These are phyloP conservation scores for Margaritispora aquatica DNA, from an alignment of 495 filamentous ascomycete genomes.

Conservation along the genomic window DNA sequence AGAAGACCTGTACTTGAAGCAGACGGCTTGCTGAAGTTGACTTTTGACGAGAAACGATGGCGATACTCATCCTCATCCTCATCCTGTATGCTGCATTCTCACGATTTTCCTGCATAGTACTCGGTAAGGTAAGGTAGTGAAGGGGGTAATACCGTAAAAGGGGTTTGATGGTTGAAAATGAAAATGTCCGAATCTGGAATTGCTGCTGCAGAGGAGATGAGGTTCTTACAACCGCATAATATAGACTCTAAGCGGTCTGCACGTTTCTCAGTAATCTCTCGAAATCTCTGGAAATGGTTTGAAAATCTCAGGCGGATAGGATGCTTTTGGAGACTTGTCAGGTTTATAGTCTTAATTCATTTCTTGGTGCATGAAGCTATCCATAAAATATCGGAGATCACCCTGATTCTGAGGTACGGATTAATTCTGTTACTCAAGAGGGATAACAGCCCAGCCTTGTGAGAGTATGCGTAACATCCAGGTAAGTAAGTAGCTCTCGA, in stretches of 20 bases:
- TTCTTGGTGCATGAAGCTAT: neutral
- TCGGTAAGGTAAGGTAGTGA: neutral
- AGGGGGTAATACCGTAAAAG: neutral
- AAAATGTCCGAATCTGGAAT: neutral
- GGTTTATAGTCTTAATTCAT: neutral
- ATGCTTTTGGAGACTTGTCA: neutral
- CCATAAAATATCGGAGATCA: neutral
- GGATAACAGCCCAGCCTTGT: neutral
- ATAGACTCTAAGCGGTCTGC: neutral
- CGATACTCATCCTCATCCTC: too few species aligned
- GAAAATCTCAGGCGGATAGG: neutral
- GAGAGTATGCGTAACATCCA: neutral
- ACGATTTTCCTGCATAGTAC: neutral
- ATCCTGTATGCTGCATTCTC: neutral
- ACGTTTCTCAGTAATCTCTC: neutral
- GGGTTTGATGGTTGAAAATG: neutral
- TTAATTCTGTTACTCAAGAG: neutral
- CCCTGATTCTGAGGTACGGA: neutral
- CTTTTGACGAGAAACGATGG: neutral
- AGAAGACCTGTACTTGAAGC: neutral
- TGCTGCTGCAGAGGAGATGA: neutral
- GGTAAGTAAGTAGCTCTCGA: too few species aligned
- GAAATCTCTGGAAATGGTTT: neutral
- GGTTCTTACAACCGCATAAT: neutral
- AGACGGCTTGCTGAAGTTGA: neutral